These are phyloP conservation scores for Suillus paluster DNA, from an alignment of 768 basidiomycete genomes.

Conservation along the genomic window DNA sequence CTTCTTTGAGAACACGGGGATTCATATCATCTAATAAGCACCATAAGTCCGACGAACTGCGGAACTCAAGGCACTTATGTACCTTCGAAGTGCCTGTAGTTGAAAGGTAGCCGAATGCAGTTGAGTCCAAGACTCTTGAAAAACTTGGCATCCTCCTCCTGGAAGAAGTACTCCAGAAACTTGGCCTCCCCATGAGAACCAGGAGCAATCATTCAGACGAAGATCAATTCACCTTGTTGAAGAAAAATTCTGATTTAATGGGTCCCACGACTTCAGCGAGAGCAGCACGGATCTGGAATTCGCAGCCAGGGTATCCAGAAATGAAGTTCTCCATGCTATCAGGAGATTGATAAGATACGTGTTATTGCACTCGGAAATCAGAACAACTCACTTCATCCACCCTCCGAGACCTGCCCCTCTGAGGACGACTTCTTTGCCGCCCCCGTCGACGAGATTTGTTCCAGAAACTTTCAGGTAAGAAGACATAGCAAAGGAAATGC, in stretches of 20 bases:
- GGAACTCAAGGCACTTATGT: neutral
- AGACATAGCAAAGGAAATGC: constrained; percentile 17
- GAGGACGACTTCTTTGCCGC: constrained; percentile 61
- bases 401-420: constrained; percentile 81
- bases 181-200: constrained; percentile 27
- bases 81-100: constrained; percentile 73
- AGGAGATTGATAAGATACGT: constrained; percentile 11
- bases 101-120: constrained; percentile 77
- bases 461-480: constrained; percentile 61
- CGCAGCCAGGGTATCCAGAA: constrained; percentile 80
- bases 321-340: constrained; percentile 80
- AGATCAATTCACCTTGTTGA: constrained; percentile 67
- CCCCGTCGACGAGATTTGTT: constrained; percentile 60
- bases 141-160: constrained; percentile 73
- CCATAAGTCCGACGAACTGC: neutral
- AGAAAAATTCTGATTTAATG: constrained; percentile 77
- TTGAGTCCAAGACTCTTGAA: constrained; percentile 82
- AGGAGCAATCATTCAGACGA: neutral
- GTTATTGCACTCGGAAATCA: neutral
- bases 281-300: constrained; percentile 75
- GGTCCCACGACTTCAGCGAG: constrained; percentile 68
- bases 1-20: constrained; percentile 73
- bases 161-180: constrained; percentile 87
- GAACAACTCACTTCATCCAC: constrained; percentile 78
- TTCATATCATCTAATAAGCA: constrained; percentile 66